Percentiles rank a stretch among this genome's conserved stretches.
Conservation (phyloP, 768 basidiomycete species). For the Inosperma sp. region DNA sequence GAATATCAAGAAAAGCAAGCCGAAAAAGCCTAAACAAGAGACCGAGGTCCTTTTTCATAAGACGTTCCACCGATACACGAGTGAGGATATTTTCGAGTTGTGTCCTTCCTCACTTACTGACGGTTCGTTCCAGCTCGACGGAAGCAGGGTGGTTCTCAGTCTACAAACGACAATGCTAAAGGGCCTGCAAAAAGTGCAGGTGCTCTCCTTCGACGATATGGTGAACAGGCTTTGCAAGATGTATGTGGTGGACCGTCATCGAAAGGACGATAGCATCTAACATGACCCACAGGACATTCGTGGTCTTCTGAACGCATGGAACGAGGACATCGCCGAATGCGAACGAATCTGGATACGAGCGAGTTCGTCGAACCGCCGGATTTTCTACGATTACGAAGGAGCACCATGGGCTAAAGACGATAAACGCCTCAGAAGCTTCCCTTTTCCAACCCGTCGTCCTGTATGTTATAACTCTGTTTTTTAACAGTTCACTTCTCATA, state of each 20-base stretch:
- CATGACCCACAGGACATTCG: constrained; percentile 69
- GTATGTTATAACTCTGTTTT: constrained; percentile 41
- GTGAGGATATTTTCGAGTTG: constrained; percentile 43
- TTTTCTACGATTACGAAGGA: constrained; percentile 87
- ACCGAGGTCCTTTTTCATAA: constrained; percentile 84
- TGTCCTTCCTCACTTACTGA: neutral
- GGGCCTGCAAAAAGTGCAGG: constrained; percentile 92
- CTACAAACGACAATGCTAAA: constrained; percentile 88
- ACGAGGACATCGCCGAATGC: constrained; percentile 77
- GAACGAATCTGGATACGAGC: constrained; percentile 92
- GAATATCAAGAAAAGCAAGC: constrained; percentile 48
- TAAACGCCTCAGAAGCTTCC: constrained; percentile 80
- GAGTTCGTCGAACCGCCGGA: constrained; percentile 78
- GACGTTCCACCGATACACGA: constrained; percentile 98
- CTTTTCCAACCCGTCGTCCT: constrained; percentile 93
- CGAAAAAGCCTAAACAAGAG: constrained; percentile 66
- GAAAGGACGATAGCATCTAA: neutral
- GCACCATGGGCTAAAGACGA: constrained; percentile 77
- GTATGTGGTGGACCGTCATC: constrained; percentile 39
- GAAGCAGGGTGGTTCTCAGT: constrained; percentile 96
- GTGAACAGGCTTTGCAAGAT: constrained; percentile 88
- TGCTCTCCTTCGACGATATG: constrained; percentile 88
- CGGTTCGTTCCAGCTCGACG: constrained; percentile 64
- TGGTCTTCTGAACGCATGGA: constrained; percentile 77
- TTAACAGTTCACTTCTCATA: neutral